phyloP scores from a whole-genome alignment of 2,329 filamentous ascomycete genomes.

The Pezicula rhizophila region DNA sequence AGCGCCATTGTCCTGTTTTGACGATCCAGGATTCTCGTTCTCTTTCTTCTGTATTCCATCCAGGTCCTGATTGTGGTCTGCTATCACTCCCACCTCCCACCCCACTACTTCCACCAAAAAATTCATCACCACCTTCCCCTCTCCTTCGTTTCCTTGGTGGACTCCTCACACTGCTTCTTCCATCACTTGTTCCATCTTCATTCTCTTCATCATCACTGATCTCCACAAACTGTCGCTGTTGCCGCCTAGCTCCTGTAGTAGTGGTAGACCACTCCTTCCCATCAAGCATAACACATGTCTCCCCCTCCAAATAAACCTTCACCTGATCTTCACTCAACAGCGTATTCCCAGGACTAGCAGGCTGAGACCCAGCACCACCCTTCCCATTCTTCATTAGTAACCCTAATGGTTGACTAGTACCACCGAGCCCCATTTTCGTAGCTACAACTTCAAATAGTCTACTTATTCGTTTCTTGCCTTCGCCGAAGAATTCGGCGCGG shows the following conservation, averaged over 20 bases:
- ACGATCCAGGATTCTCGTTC: slow-evolving; percentile 48
- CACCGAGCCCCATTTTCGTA: slow-evolving; percentile 68
- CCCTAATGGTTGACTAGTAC: slow-evolving; percentile 55
- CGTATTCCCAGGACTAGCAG: slow-evolving; percentile 62
- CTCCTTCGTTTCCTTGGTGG: slow-evolving; percentile 40
- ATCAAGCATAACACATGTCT: slow-evolving; percentile 54
- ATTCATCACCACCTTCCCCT: slow-evolving; percentile 1
- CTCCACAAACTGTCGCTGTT: too few species aligned
- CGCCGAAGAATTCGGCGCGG: slow-evolving; percentile 68
- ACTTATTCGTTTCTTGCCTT: slow-evolving; percentile 63
- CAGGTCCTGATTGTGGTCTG: too few species aligned
- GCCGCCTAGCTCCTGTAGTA: slow-evolving; percentile 1
- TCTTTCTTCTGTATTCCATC: slow-evolving; percentile 8
- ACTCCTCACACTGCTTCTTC: background rate
- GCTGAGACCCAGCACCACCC: slow-evolving; percentile 55
- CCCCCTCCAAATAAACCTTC: slow-evolving; percentile 54
- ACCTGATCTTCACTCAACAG: slow-evolving; percentile 66
- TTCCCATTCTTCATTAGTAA: slow-evolving; percentile 61
- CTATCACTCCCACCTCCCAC: slow-evolving; percentile 6
- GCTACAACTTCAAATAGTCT: slow-evolving; percentile 76
- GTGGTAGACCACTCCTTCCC: slow-evolving; percentile 44
- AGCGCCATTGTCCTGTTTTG: slow-evolving; percentile 63
- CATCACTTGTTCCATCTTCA: too few species aligned
- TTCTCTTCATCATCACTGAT: background rate
- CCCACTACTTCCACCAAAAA: slow-evolving; percentile 4